phyloP scores from a whole-genome alignment of 495 filamentous ascomycete species.

The Penicillium odoratum region DNA sequence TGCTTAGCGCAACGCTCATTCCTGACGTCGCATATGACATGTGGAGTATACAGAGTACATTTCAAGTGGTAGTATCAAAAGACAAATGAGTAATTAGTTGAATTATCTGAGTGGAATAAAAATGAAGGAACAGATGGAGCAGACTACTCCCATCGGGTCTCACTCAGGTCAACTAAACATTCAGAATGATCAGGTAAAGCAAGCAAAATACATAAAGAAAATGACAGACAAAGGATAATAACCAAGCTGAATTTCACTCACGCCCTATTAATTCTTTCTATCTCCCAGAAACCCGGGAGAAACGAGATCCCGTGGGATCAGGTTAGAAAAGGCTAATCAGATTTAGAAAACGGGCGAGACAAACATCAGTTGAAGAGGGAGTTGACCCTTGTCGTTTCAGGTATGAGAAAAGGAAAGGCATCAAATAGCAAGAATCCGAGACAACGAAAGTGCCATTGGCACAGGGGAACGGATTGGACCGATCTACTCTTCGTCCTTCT shows the following conservation, averaged over 20 bases:
- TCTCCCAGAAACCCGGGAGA: constrained; percentile 20
- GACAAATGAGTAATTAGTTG: not conserved
- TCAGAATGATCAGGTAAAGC: constrained; percentile 1
- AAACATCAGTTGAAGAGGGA: constrained; percentile 4
- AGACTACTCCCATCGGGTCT: not conserved
- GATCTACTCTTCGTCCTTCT: constrained; percentile 41
- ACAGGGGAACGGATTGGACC: not conserved
- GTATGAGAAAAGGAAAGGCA: not conserved
- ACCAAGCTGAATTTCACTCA: constrained; percentile 7
- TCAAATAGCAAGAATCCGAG: constrained; percentile 2
- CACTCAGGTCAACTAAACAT: constrained; percentile 1
- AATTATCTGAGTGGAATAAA: not conserved
- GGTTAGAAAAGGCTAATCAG: not conserved
- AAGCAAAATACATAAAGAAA: constrained; percentile 21
- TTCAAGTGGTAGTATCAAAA: not conserved
- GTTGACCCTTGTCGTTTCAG: constrained; percentile 21
- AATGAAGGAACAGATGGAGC: not conserved
- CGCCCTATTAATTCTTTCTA: constrained; percentile 34
- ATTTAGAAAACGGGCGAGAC: not conserved
- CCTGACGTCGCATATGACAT: not conserved
- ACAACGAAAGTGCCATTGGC: not conserved
- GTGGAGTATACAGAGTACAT: too few species aligned
- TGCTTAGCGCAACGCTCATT: constrained; percentile 16
- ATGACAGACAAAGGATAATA: not conserved
- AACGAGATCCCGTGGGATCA: constrained; percentile 12